Evolutionary conservation across 163 green algal genomes (phyloP), one percentile per base, ranked within the genome.

Genomic region (Volvox carteri): DNA sequence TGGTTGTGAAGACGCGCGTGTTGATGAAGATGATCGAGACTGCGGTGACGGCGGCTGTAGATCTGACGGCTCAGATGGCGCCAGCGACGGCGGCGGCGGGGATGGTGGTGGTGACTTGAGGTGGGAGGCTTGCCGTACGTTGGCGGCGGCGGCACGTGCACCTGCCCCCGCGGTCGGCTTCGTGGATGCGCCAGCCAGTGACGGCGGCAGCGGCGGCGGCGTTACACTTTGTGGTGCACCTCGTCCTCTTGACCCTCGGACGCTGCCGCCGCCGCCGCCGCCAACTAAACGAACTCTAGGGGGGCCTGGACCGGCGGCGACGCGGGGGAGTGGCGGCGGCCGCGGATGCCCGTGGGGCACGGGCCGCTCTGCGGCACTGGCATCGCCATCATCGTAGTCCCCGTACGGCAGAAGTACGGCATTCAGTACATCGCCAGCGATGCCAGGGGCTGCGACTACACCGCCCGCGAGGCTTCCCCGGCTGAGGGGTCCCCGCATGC

Each of bases 301-400:
- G n/a, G n/a, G n/a, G n/a, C n/a, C n/a, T n/a, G n/a, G 4, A 48
- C 75, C 33, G 48, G 30, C 50, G 75, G 48, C 21, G 44, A 12
- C 44, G 3, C 73, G 50, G 7, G 46, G 75, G 48, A 85, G 35
- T 37, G 83, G 83, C 68, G 83, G 83, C 68, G 83, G 83, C 67
- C 35, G 11, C 12, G 83, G 83, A 54, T 88, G 83, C 16, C 83
- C 83, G 12, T 62, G 67, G 33, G 83, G 83, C 68, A 60, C 83
- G 12, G 25, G 83, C 23, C 68, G 3, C 2, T 48, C 67, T 16
- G 30, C 62, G 0, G 1, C 42, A n/a, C 12, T 65, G 3, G 9
- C 65, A 2, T 33, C 58, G 25, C 70, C 46, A 12, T 70, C 35
- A 56, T 73, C 78, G 58, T 88, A 88, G 11, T 65, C 28, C n/a